A percentile compares a stretch with the other conserved stretches of the same genome.
These are phyloP conservation scores for Neophaeococcomyces aloes DNA, from an alignment of 2,329 filamentous ascomycete species.

Conservation along the genomic window DNA sequence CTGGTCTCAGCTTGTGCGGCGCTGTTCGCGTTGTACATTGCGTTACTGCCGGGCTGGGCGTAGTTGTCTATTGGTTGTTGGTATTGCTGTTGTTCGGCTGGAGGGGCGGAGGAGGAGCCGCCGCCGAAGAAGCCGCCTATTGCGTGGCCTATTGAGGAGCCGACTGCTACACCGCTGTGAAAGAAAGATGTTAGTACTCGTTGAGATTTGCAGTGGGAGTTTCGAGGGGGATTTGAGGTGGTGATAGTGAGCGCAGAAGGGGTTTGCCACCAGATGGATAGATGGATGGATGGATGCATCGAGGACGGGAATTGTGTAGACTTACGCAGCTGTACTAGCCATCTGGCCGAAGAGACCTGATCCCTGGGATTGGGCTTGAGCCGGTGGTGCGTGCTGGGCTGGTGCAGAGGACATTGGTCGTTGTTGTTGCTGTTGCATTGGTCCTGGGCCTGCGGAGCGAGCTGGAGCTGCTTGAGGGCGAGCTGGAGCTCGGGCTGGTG, in stretches of 20 bases:
- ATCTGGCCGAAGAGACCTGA: conserved; percentile 91
- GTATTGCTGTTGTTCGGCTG: conserved; percentile 40
- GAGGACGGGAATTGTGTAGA: conserved; percentile 25
- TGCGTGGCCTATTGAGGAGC: conserved; percentile 89
- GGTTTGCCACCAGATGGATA: conserved; percentile 3
- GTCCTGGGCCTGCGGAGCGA: conserved; percentile 18
- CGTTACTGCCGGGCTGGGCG: conserved; percentile 37
- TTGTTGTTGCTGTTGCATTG: conserved; percentile 31
- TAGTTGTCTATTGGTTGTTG: conserved; percentile 44
- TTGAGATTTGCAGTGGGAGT: too few relatives aligned
- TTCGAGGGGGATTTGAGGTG: too few relatives aligned
- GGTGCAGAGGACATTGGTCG: conserved; percentile 42
- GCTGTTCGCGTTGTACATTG: conserved; percentile 39
- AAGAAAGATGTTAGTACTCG: conserved; percentile 8
- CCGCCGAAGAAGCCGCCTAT: conserved; percentile 81
- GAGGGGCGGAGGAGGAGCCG: conserved; percentile 47
- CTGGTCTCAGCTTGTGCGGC: conserved; percentile 33
- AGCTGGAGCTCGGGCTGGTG: conserved; percentile 43
- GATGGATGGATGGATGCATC: too few relatives aligned
- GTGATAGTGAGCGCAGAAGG: too few relatives aligned
- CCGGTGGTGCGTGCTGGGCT: conserved; percentile 41
- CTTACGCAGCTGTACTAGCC: conserved; percentile 95
- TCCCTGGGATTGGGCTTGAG: conserved; percentile 44
- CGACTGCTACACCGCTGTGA: conserved; percentile 90
- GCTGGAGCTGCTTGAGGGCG: conserved; percentile 49